A percentile compares a stretch with the other conserved stretches of the same genome.
These are phyloP conservation scores for Alternaria sp. DNA, from an alignment of 2,329 filamentous ascomycete species.

Conservation along the genomic window DNA sequence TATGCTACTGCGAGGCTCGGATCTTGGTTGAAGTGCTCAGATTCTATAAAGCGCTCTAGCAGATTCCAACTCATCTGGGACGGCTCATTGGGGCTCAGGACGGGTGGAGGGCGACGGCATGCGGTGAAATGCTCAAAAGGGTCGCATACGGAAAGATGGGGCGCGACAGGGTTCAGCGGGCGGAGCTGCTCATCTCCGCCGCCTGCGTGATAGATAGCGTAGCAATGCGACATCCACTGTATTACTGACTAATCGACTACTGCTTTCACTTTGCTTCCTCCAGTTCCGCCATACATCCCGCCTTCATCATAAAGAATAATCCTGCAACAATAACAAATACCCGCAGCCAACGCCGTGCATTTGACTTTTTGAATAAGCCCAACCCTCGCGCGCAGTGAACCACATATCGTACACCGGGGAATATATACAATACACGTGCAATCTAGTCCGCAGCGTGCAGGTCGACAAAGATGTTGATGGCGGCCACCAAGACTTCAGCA, in stretches of 20 bases:
- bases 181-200: slow-evolving; percentile 17
- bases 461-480: slow-evolving; percentile 94
- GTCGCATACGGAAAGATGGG: slow-evolving; percentile 25
- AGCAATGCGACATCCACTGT: slow-evolving; percentile 3
- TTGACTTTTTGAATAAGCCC: neutral
- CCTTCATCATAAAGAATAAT: neutral
- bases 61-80: slow-evolving; percentile 74
- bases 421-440: slow-evolving; percentile 21
- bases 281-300: neutral
- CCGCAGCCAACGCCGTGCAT: slow-evolving; percentile 10
- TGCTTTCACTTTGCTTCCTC: neutral
- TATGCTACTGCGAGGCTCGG: slow-evolving; percentile 88
- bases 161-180: slow-evolving; percentile 22
- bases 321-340: neutral
- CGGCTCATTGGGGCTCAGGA: slow-evolving; percentile 47
- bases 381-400: neutral
- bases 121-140: slow-evolving; percentile 26
- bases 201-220: slow-evolving; percentile 1
- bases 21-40: slow-evolving; percentile 91
- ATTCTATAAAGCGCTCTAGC: slow-evolving; percentile 89
- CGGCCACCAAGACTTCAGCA: slow-evolving; percentile 90
- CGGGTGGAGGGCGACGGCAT: slow-evolving; percentile 21
- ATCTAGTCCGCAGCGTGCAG: slow-evolving; percentile 72
- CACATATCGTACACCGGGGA: slow-evolving; percentile 25
- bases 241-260: neutral